Evolutionary conservation across 805 yeast genomes (phyloP).

Genomic region (Candida chilensis): DNA sequence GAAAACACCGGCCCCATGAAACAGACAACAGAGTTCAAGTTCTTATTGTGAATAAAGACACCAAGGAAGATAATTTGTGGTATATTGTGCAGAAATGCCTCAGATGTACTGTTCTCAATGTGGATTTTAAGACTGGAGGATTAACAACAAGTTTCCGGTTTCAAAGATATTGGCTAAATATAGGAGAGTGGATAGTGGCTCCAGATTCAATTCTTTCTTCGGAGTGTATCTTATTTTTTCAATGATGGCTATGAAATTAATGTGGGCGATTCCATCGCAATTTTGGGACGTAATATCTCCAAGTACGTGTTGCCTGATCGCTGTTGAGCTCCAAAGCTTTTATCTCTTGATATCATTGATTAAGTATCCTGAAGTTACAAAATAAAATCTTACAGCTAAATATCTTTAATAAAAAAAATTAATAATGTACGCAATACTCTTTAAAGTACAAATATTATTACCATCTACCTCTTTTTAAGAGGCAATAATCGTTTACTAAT

Average conservation of each 20-base stretch:
- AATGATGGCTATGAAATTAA: constrained; percentile 7
- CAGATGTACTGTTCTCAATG: constrained; percentile 16
- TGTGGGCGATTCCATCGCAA: constrained; percentile 13
- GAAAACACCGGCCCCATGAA: constrained; percentile 12
- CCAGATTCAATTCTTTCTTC: constrained; percentile 10
- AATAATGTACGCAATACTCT: too few relatives aligned
- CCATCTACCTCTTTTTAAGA: too few relatives aligned
- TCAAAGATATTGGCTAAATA: constrained; percentile 11
- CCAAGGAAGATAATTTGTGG: constrained; percentile 7
- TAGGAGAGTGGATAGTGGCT: constrained; percentile 16
- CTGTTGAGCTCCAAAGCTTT: too few relatives aligned
- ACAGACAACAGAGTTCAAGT: constrained; percentile 14
- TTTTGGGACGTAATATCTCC: constrained; percentile 7
- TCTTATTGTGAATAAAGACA: constrained; percentile 6
- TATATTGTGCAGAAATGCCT: constrained; percentile 13
- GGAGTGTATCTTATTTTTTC: constrained; percentile 16
- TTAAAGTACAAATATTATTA: too few relatives aligned
- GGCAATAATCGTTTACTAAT: too few relatives aligned
- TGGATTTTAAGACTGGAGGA: constrained; percentile 11
- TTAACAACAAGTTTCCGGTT: constrained; percentile 10
- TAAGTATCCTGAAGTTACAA: too few relatives aligned
- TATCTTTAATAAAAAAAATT: too few relatives aligned
- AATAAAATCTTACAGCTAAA: too few relatives aligned
- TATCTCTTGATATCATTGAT: too few relatives aligned
- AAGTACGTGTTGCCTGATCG: too few relatives aligned